Conservation (phyloP, 495 filamentous ascomycete species). For the Neurospora sublineolata region DNA sequence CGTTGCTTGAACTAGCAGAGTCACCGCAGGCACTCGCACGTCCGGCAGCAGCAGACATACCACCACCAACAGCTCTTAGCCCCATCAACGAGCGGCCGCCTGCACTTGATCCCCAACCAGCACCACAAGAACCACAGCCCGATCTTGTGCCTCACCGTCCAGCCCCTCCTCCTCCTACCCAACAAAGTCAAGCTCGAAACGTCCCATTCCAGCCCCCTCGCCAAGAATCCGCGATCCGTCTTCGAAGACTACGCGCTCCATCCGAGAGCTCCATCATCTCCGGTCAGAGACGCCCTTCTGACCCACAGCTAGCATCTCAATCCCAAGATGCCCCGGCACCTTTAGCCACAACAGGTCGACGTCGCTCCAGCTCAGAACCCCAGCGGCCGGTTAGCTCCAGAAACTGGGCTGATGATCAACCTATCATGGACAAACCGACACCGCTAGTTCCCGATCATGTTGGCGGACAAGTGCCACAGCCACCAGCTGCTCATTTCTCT, state of each 20-base stretch:
- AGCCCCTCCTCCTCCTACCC: not conserved
- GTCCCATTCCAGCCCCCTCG: slow-evolving; percentile 1
- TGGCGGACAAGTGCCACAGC: not conserved
- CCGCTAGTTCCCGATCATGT: not conserved
- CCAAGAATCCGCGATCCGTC: slow-evolving; percentile 8
- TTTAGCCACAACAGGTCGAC: slow-evolving; percentile 1
- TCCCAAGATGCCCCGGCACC: not conserved
- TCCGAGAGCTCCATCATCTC: not conserved
- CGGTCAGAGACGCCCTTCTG: too few species aligned
- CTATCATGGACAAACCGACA: not conserved
- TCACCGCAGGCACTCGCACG: not conserved
- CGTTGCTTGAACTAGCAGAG: not conserved
- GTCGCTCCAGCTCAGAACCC: slow-evolving; percentile 11
- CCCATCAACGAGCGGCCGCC: not conserved
- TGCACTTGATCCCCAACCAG: not conserved
- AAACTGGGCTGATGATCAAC: not conserved
- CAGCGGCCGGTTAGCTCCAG: slow-evolving; percentile 1
- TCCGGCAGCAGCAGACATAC: not conserved
- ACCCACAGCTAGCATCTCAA: not conserved
- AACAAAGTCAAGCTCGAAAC: not conserved
- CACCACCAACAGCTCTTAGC: not conserved
- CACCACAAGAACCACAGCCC: not conserved
- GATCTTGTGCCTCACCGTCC: not conserved
- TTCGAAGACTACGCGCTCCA: slow-evolving; percentile 6
- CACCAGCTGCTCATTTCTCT: not conserved